These are phyloP conservation scores for Rhododendron mucronatum DNA, from an alignment of 148 eudicot genomes.

Conservation along the genomic window DNA sequence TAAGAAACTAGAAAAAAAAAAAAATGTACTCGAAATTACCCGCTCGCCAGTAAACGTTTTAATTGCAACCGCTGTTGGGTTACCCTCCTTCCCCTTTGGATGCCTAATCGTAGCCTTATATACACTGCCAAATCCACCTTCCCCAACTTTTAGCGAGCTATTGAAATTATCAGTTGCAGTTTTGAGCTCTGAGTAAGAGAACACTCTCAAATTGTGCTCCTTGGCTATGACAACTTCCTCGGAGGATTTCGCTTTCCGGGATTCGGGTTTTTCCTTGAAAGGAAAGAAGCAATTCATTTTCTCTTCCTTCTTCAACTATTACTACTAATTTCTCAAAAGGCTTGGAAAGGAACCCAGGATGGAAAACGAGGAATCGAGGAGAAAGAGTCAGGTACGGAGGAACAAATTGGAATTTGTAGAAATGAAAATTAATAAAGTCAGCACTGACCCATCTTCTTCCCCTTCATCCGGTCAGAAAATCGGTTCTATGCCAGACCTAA, in stretches of 20 bases:
- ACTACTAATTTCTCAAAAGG: not conserved
- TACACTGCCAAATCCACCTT: slow-evolving; percentile 60
- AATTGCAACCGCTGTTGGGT: slow-evolving; percentile 47
- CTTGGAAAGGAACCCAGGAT: not conserved
- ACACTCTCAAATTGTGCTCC: slow-evolving; percentile 46
- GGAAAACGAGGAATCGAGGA: not conserved
- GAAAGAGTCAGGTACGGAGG: too few species aligned
- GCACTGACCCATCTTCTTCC: too few species aligned
- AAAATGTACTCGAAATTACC: slow-evolving; percentile 22
- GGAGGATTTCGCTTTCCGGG: slow-evolving; percentile 25
- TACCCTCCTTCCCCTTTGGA: slow-evolving; percentile 17
- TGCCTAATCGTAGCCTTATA: slow-evolving; percentile 46
- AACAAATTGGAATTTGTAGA: too few species aligned
- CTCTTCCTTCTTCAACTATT: not conserved
- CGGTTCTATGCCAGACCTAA: too few species aligned
- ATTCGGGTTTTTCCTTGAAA: slow-evolving; percentile 21
- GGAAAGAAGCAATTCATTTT: slow-evolving; percentile 38
- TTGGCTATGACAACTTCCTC: slow-evolving; percentile 37
- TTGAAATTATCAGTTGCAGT: slow-evolving; percentile 49
- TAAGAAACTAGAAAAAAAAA: not conserved
- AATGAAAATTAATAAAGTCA: too few species aligned
- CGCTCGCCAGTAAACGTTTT: slow-evolving; percentile 58
- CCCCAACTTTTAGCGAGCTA: slow-evolving; percentile 49
- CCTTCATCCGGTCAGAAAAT: too few species aligned
- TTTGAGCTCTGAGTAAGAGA: slow-evolving; percentile 38